A percentile compares a stretch with the other conserved stretches of the same genome.
Evolutionary conservation across 768 basidiomycete species (phyloP).

Genomic region (Pleurotus tuber-regium): DNA sequence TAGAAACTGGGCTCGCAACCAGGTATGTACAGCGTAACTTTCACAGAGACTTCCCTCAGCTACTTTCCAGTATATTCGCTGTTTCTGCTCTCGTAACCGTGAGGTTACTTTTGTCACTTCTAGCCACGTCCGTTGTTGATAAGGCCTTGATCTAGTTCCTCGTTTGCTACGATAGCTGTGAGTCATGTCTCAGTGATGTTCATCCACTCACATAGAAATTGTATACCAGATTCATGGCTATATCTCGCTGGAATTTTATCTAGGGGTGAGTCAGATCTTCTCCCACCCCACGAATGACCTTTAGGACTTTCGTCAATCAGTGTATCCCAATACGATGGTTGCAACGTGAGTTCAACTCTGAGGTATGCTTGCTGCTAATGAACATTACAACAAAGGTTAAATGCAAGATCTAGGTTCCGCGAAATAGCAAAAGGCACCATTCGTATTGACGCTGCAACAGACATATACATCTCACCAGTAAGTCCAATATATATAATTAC

Average conservation of each 20-base stretch:
- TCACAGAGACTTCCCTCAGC: too few species aligned
- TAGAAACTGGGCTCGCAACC: neutral
- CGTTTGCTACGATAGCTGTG: neutral
- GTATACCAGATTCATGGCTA: neutral
- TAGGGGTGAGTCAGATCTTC: neutral
- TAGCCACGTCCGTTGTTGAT: neutral
- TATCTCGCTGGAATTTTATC: neutral
- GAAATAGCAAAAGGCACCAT: neutral
- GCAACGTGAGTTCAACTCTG: neutral
- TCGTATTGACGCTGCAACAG: neutral
- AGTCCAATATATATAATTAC: too few species aligned
- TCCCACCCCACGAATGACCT: neutral
- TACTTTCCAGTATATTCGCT: neutral
- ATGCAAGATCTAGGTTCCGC: neutral
- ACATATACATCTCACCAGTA: too few species aligned
- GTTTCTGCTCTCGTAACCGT: neutral
- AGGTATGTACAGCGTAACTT: neutral
- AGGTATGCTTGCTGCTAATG: neutral
- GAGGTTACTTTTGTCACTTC: neutral
- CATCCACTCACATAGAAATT: neutral
- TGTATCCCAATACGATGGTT: neutral
- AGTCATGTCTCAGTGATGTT: too few species aligned
- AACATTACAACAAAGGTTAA: neutral
- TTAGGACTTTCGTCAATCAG: neutral
- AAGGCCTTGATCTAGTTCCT: neutral